phyloP scores from a whole-genome alignment of 1,139 yeast genomes.

The Pichia sp. region DNA sequence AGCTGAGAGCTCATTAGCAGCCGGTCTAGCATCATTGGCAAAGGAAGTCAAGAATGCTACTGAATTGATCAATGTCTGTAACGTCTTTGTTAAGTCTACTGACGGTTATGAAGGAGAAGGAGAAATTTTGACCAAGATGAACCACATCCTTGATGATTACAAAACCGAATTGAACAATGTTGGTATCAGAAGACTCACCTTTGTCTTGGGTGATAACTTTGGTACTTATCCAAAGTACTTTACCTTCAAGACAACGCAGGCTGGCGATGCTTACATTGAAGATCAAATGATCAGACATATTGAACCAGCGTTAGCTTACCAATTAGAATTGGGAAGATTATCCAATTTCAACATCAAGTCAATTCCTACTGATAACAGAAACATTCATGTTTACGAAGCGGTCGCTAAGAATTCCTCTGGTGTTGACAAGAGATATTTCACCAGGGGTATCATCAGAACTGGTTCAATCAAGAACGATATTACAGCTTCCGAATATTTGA shows the following conservation, averaged over 20 bases:
- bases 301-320: conserved; percentile 98
- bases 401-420: conserved; percentile 89
- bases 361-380: conserved; percentile 92
- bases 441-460: conserved; percentile 95
- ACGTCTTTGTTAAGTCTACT: conserved; percentile 64
- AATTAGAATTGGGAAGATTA: conserved; percentile 88
- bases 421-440: conserved; percentile 84
- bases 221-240: conserved; percentile 93
- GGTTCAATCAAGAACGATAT: conserved; percentile 92
- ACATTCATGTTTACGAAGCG: conserved; percentile 95
- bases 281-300: conserved; percentile 94
- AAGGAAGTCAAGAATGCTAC: conserved; percentile 25
- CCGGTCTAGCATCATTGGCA: conserved; percentile 70
- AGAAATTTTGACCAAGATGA: conserved; percentile 55
- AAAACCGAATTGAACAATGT: conserved; percentile 63
- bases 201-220: conserved; percentile 73
- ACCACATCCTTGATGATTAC: conserved; percentile 60
- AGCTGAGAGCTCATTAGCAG: conserved; percentile 70
- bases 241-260: conserved; percentile 55
- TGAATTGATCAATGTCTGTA: conserved; percentile 67
- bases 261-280: conserved; percentile 70
- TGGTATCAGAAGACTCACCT: conserved; percentile 85
- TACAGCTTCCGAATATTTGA: conserved; percentile 86
- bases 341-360: conserved; percentile 94
- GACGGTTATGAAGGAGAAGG: conserved; percentile 72